Evolutionary conservation across 257 asterid species (phyloP).

Genomic region (Fraxinus excelsior): DNA sequence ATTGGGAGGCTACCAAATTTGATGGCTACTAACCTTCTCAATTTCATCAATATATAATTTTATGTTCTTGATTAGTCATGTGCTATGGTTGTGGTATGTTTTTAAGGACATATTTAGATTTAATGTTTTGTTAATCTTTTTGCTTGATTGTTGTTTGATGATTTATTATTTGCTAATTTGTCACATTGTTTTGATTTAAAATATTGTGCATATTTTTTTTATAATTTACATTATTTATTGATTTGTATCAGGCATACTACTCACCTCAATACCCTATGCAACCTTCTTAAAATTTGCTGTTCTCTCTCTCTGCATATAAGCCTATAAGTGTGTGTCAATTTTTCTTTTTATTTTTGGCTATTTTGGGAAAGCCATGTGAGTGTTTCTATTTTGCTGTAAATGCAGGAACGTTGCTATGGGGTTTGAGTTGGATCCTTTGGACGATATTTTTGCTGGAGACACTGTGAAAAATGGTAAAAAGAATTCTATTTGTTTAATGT

Average conservation of each 20-base stretch:
- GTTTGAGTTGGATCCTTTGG: slow-evolving; percentile 43
- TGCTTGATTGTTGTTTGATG: not conserved
- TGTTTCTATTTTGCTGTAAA: not conserved
- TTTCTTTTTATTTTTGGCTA: no score
- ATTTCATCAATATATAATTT: no score
- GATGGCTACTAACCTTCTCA: no score
- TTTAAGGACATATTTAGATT: not conserved
- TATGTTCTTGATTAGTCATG: no score
- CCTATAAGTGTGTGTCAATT: no score
- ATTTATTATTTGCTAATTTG: not conserved
- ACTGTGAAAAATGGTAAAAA: slow-evolving; percentile 46
- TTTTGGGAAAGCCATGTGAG: no score
- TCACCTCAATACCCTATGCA: not conserved
- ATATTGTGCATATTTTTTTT: not conserved
- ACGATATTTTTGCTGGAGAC: slow-evolving; percentile 45
- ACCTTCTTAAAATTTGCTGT: not conserved
- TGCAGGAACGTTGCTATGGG: slow-evolving; percentile 20
- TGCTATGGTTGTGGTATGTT: not conserved
- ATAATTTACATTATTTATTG: not conserved
- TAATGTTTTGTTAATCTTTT: not conserved
- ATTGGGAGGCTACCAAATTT: no score
- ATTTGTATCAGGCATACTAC: not conserved
- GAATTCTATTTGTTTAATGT: not conserved
- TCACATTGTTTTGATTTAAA: no score
- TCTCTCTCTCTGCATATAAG: not conserved